Evolutionary conservation across 2,329 filamentous ascomycete species (phyloP), one percentile per base, ranked within the genome.

Genomic region (Fusarium redolens): DNA sequence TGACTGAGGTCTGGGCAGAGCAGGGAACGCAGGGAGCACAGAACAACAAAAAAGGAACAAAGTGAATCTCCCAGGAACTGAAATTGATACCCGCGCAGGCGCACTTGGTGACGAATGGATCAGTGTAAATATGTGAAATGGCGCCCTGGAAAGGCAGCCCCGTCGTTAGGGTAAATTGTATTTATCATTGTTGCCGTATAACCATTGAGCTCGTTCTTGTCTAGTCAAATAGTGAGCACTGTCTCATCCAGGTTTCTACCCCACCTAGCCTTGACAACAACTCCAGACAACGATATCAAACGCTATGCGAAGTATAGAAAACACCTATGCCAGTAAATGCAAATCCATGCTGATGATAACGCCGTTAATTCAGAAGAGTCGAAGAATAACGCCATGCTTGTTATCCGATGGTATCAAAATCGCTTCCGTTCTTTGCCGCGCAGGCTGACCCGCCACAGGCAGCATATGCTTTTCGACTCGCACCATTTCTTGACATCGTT

Each of bases 401-500:
- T 44, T 51, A 57, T 50, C 20, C 18, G 10, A 31, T 44, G 30
- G 14, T 58, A 63, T 81, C 60, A 81, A 68, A 79, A 83, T 35
- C 88, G 80, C 79, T 89, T 90, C 74, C 89, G 84, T 78, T 88
- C 86, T 75, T 84, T 85, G 11, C 88, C 88, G 1, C 81, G 81
- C 38, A 84, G 44, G 64, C 83, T 90, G 72, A 89, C 87, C 75
- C 86, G 91, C 91, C 90, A 93, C 37, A 95, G 85, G 81, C 95
- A 97, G 77, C 95, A 97, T 14, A 98, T 86, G 50, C 95, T 95
- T 80, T 92, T 92, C 44, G 90, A 90, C 82, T 97, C 93, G 78
- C 96, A 98, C 96, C 96, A 98, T 76, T 88, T 90, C 85, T 96
- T 95, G 22, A 97, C 92, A 78, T 93, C 90, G 35, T 80, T 84